Evolutionary conservation across 306 rosid genomes (phyloP).

Genomic region (Vicia sativa): DNA sequence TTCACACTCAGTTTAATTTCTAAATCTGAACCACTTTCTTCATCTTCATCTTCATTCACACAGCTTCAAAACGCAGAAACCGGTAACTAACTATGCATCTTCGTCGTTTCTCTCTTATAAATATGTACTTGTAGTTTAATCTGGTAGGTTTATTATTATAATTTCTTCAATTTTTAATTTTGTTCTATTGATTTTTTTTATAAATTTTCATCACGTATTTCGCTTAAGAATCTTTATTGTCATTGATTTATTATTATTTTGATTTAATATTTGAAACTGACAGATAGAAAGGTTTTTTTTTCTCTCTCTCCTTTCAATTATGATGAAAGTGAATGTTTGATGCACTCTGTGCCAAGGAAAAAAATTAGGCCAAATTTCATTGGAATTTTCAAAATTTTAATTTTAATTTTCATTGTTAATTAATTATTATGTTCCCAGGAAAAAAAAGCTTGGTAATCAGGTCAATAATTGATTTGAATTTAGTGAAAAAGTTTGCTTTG

Average conservation of each 20-base stretch:
- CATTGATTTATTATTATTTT: background rate
- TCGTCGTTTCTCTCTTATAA: background rate
- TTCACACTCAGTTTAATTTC: conserved; percentile 19
- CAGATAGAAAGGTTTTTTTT: conserved; percentile 34
- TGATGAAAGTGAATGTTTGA: conserved; percentile 4
- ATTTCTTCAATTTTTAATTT: too few relatives aligned
- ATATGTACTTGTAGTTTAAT: too few relatives aligned
- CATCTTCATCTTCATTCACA: background rate
- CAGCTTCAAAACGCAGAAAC: conserved; percentile 12
- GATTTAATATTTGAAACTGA: conserved; percentile 40
- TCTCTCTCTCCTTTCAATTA: conserved; percentile 46
- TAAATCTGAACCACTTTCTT: conserved; percentile 20
- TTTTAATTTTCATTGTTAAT: too few relatives aligned
- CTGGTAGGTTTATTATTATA: too few relatives aligned
- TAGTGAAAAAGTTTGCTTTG: background rate
- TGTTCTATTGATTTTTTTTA: background rate
- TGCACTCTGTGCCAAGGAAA: conserved; percentile 14
- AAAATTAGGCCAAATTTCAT: background rate
- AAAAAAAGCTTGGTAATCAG: background rate
- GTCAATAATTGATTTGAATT: too few relatives aligned
- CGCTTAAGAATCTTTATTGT: conserved; percentile 16
- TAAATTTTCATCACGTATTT: conserved; percentile 25
- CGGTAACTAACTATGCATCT: conserved; percentile 34
- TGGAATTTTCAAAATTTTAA: conserved; percentile 2
- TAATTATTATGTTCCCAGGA: background rate